phyloP scores from a whole-genome alignment of 805 yeast genomes.

The Cyberlindnera lachancei region DNA sequence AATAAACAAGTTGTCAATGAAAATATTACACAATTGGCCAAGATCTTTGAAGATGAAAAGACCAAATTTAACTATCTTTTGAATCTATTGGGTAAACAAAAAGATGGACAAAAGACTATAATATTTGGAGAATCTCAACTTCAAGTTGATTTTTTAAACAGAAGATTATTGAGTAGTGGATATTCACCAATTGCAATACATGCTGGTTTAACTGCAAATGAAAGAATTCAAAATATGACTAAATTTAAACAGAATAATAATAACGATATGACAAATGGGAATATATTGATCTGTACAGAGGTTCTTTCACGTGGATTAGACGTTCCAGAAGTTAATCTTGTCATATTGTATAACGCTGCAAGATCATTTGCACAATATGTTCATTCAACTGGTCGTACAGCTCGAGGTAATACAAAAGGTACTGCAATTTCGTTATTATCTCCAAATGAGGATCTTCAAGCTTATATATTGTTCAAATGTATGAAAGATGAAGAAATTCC shows the following conservation, averaged over 20 bases:
- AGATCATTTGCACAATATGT: constrained; percentile 92
- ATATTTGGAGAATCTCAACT: constrained; percentile 86
- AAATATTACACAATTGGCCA: constrained; percentile 68
- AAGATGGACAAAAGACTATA: constrained; percentile 44
- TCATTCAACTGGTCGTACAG: constrained; percentile 94
- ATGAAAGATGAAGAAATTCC: constrained; percentile 50
- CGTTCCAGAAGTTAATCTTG: constrained; percentile 77
- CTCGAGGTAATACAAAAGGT: constrained; percentile 75
- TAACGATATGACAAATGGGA: constrained; percentile 35
- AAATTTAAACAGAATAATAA: constrained; percentile 52
- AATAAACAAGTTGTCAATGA: constrained; percentile 74
- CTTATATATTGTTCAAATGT: constrained; percentile 43
- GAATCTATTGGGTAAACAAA: constrained; percentile 42
- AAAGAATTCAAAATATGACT: constrained; percentile 65
- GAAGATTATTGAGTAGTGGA: constrained; percentile 43
- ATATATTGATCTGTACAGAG: constrained; percentile 81
- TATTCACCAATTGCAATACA: constrained; percentile 66
- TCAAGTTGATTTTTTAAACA: constrained; percentile 67
- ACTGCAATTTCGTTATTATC: constrained; percentile 67
- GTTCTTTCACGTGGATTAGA: constrained; percentile 94
- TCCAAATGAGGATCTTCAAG: constrained; percentile 56
- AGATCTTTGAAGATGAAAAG: constrained; percentile 43
- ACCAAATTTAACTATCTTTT: constrained; percentile 52
- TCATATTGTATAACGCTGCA: constrained; percentile 76
- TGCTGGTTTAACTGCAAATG: constrained; percentile 87